Percentiles rank a stretch among this genome's conserved stretches.
These are phyloP conservation scores for Herpetomonas tarakana DNA, from an alignment of 208 protist species.

Conservation along the genomic window DNA sequence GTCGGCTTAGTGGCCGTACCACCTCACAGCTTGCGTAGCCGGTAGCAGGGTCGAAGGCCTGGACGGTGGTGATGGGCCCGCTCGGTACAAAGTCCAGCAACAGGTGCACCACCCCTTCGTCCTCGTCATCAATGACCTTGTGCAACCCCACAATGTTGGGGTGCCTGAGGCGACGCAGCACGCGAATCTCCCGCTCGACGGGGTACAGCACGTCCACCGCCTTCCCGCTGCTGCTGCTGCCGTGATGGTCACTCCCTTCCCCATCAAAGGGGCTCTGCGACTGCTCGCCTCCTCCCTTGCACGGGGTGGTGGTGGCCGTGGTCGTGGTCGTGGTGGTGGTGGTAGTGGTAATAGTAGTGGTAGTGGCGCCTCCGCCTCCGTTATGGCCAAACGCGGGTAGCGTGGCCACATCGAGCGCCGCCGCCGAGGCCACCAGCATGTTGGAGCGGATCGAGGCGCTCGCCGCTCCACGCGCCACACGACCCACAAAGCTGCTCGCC, in stretches of 20 bases:
- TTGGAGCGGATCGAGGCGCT: not conserved
- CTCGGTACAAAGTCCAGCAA: constrained; percentile 49
- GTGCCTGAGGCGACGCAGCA: constrained; percentile 94
- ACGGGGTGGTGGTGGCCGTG: too few relatives aligned
- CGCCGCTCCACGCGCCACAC: too few relatives aligned
- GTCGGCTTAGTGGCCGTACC: constrained; percentile 34
- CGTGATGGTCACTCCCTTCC: not conserved
- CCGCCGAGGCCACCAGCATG: not conserved
- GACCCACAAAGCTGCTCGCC: not conserved
- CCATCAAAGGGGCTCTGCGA: too few relatives aligned
- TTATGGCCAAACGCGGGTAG: not conserved
- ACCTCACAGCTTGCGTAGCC: constrained; percentile 19
- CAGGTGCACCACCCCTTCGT: constrained; percentile 74
- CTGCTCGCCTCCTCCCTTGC: too few relatives aligned
- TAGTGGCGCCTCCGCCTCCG: too few relatives aligned
- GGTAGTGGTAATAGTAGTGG: too few relatives aligned
- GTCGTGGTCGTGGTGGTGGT: too few relatives aligned
- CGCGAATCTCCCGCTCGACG: constrained; percentile 88
- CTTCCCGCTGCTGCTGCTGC: not conserved
- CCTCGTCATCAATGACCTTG: constrained; percentile 95
- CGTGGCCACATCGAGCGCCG: not conserved
- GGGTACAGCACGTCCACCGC: constrained; percentile 24
- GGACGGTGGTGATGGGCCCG: constrained; percentile 27
- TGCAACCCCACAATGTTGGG: constrained; percentile 85
- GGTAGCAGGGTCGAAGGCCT: constrained; percentile 20